Percentiles rank a stretch among this genome's conserved stretches.
These are phyloP conservation scores for Herpotrichia juniperi DNA, from an alignment of 2,329 filamentous ascomycete genomes.

Conservation along the genomic window DNA sequence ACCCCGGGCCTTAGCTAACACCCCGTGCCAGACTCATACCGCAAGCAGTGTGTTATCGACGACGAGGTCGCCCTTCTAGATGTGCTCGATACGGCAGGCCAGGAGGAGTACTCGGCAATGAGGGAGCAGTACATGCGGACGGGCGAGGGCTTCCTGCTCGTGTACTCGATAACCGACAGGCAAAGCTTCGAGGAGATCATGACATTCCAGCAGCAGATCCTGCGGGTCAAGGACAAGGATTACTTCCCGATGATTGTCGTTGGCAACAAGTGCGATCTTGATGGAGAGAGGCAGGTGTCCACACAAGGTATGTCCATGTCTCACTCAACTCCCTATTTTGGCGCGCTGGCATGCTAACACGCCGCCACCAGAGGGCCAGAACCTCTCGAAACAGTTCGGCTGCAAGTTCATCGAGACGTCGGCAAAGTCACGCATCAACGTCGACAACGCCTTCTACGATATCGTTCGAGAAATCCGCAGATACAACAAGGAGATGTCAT, in stretches of 20 bases:
- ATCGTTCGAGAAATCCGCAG: constrained; percentile 96
- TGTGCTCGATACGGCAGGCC: constrained; percentile 95
- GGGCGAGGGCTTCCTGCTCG: constrained; percentile 94
- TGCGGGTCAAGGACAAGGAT: constrained; percentile 99
- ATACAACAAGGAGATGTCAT: constrained; percentile 98
- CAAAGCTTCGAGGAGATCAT: constrained; percentile 99
- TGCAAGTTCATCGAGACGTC: constrained; percentile 99
- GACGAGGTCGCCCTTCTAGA: constrained; percentile 97
- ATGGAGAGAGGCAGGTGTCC: constrained; percentile 87
- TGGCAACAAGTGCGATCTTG: constrained; percentile 99
- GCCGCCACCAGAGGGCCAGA: constrained; percentile 76
- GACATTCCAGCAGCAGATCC: constrained; percentile 98
- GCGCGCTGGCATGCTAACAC: constrained; percentile 23
- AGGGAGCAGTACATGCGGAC: constrained; percentile 99
- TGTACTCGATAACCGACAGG: constrained; percentile 97
- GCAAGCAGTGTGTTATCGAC: constrained; percentile 99
- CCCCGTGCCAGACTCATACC: constrained; percentile 82
- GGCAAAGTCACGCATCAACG: constrained; percentile 96
- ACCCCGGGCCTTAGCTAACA: constrained; percentile 1
- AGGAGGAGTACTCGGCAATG: constrained; percentile 99
- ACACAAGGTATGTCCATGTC: constrained; percentile 74
- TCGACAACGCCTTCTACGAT: constrained; percentile 98
- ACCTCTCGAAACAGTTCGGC: constrained; percentile 82
- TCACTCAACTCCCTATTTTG: constrained; percentile 2
- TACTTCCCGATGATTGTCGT: constrained; percentile 99